Evolutionary conservation across 257 asterid genomes (phyloP), one percentile per base, ranked within the genome.

Genomic region (Parsonsia alboflavescens): DNA sequence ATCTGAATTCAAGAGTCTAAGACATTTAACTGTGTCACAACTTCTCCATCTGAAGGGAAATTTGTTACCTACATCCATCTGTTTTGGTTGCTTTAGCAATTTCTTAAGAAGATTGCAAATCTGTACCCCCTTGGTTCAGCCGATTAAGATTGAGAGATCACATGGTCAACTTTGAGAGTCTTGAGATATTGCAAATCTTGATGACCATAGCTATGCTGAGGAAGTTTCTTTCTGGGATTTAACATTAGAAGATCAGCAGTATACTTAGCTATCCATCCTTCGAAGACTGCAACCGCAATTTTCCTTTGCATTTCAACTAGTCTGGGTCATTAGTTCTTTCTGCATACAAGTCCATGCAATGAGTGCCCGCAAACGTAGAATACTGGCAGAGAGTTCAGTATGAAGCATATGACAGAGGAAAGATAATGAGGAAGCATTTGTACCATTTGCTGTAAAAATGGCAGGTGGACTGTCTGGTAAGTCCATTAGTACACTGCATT

Each of bases 271-370:
- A 84, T 65, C 87, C 87, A 84, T 48, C 57, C 72, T 49, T 70
- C 71, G 7, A 84, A 81, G 39, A 81, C 68, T 52, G 72, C 46
- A 15, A 81, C 77, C 78, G 86, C 95, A 17, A 11, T 73, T 2
- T 90, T 80, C 33, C 91, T 76, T 68, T 90, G 96, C 75, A 8
- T 59, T 16, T 54, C 61, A 90, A 67, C 95, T 96, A 90, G 5
- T 73, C 48, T 22, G 96, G 96, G 73, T 88, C 96, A 42, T 59
- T 75, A 75, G 79, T 52, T 0, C 6, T 3, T 12, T 82, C 82
- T 17, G 53, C 10, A 22, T 70, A 42, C 57, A 92, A 72, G 80
- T 92, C 93, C 78, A 88, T 70, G 79, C 93, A 87, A 83, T 88
- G 93, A 8, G 96, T 88, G 8, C 95, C 93, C 87, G 73, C 78